Evolutionary conservation across 805 yeast species (phyloP).

Genomic region (Schwanniomyces pseudopolymorphus): DNA sequence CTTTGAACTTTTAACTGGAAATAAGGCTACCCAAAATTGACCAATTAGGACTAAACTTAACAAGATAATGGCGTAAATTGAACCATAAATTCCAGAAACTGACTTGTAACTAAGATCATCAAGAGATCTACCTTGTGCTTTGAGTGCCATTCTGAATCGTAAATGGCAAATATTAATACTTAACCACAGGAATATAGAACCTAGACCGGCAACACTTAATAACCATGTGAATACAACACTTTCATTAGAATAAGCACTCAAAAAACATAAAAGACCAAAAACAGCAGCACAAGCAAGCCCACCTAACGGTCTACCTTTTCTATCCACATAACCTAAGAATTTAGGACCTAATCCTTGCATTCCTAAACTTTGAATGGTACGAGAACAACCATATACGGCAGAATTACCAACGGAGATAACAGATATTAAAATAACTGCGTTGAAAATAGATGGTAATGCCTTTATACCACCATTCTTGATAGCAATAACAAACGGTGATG

Average conservation of each 20-base stretch:
- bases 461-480: slow-evolving; percentile 59
- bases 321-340: slow-evolving; percentile 38
- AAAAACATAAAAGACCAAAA: slow-evolving; percentile 52
- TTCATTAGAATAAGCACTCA: slow-evolving; percentile 49
- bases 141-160: slow-evolving; percentile 40
- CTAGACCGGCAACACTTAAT: slow-evolving; percentile 40
- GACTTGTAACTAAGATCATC: slow-evolving; percentile 33
- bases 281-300: slow-evolving; percentile 31
- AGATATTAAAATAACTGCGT: slow-evolving; percentile 69
- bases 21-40: slow-evolving; percentile 67
- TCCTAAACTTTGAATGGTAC: slow-evolving; percentile 67
- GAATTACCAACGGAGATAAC: slow-evolving; percentile 78
- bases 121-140: slow-evolving; percentile 28
- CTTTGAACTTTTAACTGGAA: slow-evolving; percentile 42
- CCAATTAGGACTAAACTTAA: slow-evolving; percentile 48
- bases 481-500: slow-evolving; percentile 76
- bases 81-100: slow-evolving; percentile 46
- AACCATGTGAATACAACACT: slow-evolving; percentile 39
- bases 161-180: slow-evolving; percentile 41
- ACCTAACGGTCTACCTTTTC: slow-evolving; percentile 41
- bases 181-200: slow-evolving; percentile 41
- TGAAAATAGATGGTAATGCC: slow-evolving; percentile 70
- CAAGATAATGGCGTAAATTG: slow-evolving; percentile 49
- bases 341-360: slow-evolving; percentile 68
- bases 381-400: slow-evolving; percentile 69